Evolutionary conservation across 305 asterid genomes (phyloP).

Genomic region (Fraxinus angustifolia): DNA sequence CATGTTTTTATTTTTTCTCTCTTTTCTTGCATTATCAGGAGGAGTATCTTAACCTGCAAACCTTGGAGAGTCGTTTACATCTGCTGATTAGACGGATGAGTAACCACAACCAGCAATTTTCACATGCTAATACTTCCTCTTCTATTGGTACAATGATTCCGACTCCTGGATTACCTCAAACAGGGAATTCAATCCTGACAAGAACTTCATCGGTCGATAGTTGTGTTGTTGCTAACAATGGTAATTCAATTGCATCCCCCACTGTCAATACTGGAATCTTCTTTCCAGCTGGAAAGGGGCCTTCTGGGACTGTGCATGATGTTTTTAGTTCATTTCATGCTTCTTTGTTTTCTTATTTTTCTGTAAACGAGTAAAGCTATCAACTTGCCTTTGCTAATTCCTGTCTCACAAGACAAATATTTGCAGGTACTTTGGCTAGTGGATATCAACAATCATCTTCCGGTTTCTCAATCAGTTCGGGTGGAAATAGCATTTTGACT

Average conservation of each 20-base stretch:
- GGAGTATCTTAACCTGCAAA: conserved; percentile 70
- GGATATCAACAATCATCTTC: conserved; percentile 69
- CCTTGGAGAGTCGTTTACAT: conserved; percentile 76
- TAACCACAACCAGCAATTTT: conserved; percentile 60
- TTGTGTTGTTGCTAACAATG: conserved; percentile 44
- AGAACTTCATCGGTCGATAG: conserved; percentile 55
- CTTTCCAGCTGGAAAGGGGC: conserved; percentile 53
- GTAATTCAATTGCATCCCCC: conserved; percentile 44
- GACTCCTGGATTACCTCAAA: conserved; percentile 90
- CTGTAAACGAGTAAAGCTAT: conserved; percentile 7
- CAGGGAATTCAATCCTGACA: conserved; percentile 51
- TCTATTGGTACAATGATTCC: conserved; percentile 94
- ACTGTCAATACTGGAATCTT: conserved; percentile 52
- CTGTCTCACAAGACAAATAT: conserved; percentile 26
- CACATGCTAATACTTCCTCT: conserved; percentile 69
- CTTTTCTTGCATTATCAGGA: conserved; percentile 48
- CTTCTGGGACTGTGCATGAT: conserved; percentile 55
- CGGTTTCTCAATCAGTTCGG: conserved; percentile 56
- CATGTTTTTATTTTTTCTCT: not conserved
- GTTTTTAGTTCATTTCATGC: conserved; percentile 58
- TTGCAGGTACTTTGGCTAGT: conserved; percentile 61
- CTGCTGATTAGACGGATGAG: conserved; percentile 46
- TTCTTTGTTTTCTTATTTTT: conserved; percentile 27
- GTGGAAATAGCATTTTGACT: conserved; percentile 59
- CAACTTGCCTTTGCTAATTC: conserved; percentile 18